A percentile compares a stretch with the other conserved stretches of the same genome.
These are phyloP conservation scores for Pisolithus marmoratus DNA, from an alignment of 768 basidiomycete genomes.

Conservation along the genomic window DNA sequence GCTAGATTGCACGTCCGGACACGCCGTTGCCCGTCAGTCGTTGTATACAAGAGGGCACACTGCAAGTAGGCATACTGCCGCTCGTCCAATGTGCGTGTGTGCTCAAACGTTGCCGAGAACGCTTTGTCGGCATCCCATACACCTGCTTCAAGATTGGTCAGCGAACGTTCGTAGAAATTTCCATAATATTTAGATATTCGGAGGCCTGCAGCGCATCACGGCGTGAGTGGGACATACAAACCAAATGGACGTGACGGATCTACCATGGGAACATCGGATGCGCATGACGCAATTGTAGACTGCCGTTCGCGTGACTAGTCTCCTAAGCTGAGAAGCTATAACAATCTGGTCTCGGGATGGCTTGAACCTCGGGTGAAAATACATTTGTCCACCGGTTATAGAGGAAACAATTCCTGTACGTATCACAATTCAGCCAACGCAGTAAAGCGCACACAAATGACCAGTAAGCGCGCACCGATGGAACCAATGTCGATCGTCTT, in stretches of 20 bases:
- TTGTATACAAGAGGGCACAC: constrained; percentile 85
- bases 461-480: constrained; percentile 48
- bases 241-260: constrained; percentile 5
- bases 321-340: constrained; percentile 69
- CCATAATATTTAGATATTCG: constrained; percentile 62
- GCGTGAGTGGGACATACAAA: not conserved
- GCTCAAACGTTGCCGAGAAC: constrained; percentile 68
- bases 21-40: constrained; percentile 65
- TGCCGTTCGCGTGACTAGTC: constrained; percentile 62
- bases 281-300: constrained; percentile 78
- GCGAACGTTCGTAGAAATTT: constrained; percentile 60
- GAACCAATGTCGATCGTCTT: constrained; percentile 83
- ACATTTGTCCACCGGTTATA: constrained; percentile 83
- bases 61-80: constrained; percentile 77
- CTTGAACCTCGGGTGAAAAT: constrained; percentile 89
- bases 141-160: constrained; percentile 75
- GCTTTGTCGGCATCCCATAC: constrained; percentile 78
- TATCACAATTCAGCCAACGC: not conserved
- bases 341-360: constrained; percentile 56
- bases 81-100: constrained; percentile 62
- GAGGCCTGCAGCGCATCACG: constrained; percentile 42
- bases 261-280: constrained; percentile 83
- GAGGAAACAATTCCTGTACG: constrained; percentile 57
- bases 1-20: constrained; percentile 87
- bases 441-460: not conserved